Base-by-base conservation (phyloP, 2,329 filamentous ascomycete genomes). In the Remersonia thermophila region DNA sequence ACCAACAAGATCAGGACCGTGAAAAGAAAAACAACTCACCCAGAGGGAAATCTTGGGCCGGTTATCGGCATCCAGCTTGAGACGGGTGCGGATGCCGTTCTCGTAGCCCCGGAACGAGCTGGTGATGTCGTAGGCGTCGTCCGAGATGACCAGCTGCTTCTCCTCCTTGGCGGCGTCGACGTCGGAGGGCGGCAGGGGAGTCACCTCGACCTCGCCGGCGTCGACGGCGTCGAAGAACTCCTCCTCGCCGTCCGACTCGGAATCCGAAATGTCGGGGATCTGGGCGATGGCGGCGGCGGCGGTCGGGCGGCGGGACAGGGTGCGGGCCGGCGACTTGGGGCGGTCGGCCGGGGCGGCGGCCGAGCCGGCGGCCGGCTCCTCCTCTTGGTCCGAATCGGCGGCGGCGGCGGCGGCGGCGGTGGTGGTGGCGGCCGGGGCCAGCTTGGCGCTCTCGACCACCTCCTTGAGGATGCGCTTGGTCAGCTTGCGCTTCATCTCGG, bases 201-300 rank as follows among this genome's bases (percentile, higher is more conserved):
- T 75, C 4, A 93, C 77, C 47, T 93, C 80, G 12, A 96, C 83
- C 51, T 91, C 83, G 11, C 91, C 91, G 29, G 87, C 83, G 57
- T 93, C 91, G 5, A 98, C 80, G 7, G 91, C 91, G 60, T 98
- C 91, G 49, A 96, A 98, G 57, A 98, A 98, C 54, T 96, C 89
- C 35, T 94, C 82, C 32, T 85, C 85, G n/a, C n/a, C n/a, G 20
- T 81, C 80, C 3, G 85, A 82, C 39, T 87, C 80, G 1, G 78
- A 83, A 36, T 89, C 86, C 0, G 83, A 91, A 18, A 91, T 59
- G 40, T 80, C 76, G 33, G 78, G 75, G 30, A 89, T 70, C 47
- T 83, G 73, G 20, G 77, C 76, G 29, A 91, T 71, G 3, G 72
- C 72, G 23, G 77, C 76, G 30, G 91, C 71, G 2, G 73, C 66